Conservation (phyloP, 1,284 basidiomycete genomes). For the Pyrrhoderma lamaoense region DNA sequence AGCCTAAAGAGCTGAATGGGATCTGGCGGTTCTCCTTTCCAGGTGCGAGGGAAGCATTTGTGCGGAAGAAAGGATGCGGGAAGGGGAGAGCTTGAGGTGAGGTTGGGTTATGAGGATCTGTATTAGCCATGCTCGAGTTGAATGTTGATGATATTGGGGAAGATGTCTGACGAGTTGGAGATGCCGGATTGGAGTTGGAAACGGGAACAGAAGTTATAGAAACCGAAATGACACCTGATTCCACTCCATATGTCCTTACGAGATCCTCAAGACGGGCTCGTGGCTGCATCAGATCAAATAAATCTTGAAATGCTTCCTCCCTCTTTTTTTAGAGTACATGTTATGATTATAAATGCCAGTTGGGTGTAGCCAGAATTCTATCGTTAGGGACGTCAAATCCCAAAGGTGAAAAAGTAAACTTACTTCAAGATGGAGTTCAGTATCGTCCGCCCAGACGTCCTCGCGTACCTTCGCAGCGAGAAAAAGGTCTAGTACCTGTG, state of each 20-base stretch:
- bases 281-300: conserved; percentile 20
- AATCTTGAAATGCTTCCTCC: conserved; percentile 19
- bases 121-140: conserved; percentile 8
- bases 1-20: conserved; percentile 45
- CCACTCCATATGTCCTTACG: conserved; percentile 14
- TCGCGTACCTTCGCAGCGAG: conserved; percentile 20
- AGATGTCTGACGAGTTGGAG: not conserved
- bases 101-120: too few relatives aligned
- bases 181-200: not conserved
- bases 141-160: conserved; percentile 19
- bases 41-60: too few relatives aligned
- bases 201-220: not conserved
- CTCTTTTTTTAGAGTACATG: conserved; percentile 11
- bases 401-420: too few relatives aligned
- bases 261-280: conserved; percentile 13
- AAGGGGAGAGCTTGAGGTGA: too few relatives aligned
- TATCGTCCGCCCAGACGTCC: conserved; percentile 21
- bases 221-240: conserved; percentile 8
- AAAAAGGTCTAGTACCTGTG: conserved; percentile 21
- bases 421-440: conserved; percentile 18
- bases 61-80: too few relatives aligned
- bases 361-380: too few relatives aligned
- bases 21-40: conserved; percentile 29
- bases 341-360: too few relatives aligned
- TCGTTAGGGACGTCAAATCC: too few relatives aligned